Percentiles rank a stretch among this genome's conserved stretches.
Evolutionary conservation across 2,329 filamentous ascomycete genomes (phyloP).

Genomic region (Arthrobotrys entomopaga): DNA sequence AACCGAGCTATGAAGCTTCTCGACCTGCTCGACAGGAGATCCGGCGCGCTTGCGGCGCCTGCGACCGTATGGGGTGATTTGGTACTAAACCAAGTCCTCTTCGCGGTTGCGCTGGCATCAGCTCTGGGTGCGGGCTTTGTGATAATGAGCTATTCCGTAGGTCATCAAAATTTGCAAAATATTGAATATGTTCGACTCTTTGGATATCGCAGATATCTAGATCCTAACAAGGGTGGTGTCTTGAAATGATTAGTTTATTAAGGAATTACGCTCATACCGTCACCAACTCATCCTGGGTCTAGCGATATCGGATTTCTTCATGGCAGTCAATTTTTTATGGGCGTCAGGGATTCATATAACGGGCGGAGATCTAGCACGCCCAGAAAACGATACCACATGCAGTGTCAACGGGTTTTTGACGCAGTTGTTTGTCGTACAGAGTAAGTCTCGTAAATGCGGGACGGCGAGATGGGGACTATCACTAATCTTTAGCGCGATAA

Average conservation of each 20-base stretch:
- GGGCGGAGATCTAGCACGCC: slow-evolving; percentile 60
- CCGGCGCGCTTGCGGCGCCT: slow-evolving; percentile 51
- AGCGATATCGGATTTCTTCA: slow-evolving; percentile 63
- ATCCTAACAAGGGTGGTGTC: slow-evolving; percentile 2
- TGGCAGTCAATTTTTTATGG: slow-evolving; percentile 63
- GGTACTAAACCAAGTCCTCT: slow-evolving; percentile 60
- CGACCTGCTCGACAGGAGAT: slow-evolving; percentile 42
- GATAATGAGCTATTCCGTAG: slow-evolving; percentile 61
- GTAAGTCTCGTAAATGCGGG: slow-evolving; percentile 55
- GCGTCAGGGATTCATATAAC: slow-evolving; percentile 62
- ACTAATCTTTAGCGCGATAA: slow-evolving; percentile 14
- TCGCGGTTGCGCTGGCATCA: slow-evolving; percentile 61
- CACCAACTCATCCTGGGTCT: slow-evolving; percentile 64
- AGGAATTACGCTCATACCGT: slow-evolving; percentile 62
- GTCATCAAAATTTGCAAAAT: slow-evolving; percentile 22
- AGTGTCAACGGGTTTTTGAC: slow-evolving; percentile 64
- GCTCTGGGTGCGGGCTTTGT: slow-evolving; percentile 62
- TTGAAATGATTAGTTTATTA: slow-evolving; percentile 61
- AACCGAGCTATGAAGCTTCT: slow-evolving; percentile 19
- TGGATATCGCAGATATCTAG: neutral
- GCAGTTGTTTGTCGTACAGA: slow-evolving; percentile 64
- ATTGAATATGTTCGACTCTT: no score
- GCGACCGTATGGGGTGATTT: slow-evolving; percentile 43
- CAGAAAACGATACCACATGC: slow-evolving; percentile 61
- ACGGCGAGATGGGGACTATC: neutral